phyloP scores from a whole-genome alignment of 208 protist species.

The Kentomonas sorsogonicus region DNA sequence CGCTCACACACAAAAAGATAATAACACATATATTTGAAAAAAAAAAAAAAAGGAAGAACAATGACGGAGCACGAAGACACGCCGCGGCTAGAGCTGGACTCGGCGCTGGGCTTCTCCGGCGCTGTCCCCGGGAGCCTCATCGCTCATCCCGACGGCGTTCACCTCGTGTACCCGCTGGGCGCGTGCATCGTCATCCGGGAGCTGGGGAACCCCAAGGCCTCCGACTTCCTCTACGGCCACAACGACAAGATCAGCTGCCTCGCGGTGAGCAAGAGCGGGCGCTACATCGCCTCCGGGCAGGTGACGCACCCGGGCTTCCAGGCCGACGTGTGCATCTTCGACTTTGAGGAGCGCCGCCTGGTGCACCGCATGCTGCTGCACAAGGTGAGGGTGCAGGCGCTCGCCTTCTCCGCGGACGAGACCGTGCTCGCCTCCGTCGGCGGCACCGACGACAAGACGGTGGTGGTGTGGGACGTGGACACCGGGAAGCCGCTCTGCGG shows the following conservation, averaged over 20 bases:
- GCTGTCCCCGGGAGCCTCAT: conserved; percentile 77
- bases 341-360: conserved; percentile 79
- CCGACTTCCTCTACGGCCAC: conserved; percentile 93
- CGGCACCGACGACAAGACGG: conserved; percentile 93
- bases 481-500: conserved; percentile 89
- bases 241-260: conserved; percentile 93
- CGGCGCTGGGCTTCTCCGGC: conserved; percentile 83
- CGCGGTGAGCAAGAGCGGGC: conserved; percentile 81
- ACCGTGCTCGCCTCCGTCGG: conserved; percentile 91
- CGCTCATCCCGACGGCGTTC: conserved; percentile 83
- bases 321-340: conserved; percentile 92
- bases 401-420: conserved; percentile 93
- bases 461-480: conserved; percentile 93
- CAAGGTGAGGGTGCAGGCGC: conserved; percentile 91
- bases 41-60: not conserved
- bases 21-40: not conserved
- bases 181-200: conserved; percentile 91
- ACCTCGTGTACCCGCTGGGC: conserved; percentile 91
- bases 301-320: conserved; percentile 93
- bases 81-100: conserved; percentile 65
- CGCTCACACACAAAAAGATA: not conserved
- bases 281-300: conserved; percentile 93
- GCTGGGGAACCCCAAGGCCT: conserved; percentile 55
- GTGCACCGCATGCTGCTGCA: conserved; percentile 92
- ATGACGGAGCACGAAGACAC: conserved; percentile 66